Base-by-base conservation (phyloP, 176 grass and related monocot genomes). In the Musa schizocarpa region DNA sequence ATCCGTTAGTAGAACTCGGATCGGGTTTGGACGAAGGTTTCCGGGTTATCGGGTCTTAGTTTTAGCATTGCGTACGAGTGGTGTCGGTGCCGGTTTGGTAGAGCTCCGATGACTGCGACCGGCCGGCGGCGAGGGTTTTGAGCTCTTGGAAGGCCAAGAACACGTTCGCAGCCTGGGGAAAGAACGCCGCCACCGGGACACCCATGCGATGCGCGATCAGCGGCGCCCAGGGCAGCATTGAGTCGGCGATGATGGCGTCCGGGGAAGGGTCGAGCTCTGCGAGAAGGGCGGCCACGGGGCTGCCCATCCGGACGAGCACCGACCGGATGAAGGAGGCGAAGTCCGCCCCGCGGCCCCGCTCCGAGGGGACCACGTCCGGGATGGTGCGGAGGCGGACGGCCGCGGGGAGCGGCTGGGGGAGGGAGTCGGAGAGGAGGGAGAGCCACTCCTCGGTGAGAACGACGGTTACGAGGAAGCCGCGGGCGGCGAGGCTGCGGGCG, bases 381-480 rank as follows among this genome's bases (percentile, higher is more conserved):
- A 96, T 96, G 81, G 86, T 9, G 62, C 67, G 70, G 14, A 96
- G 71, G 68, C 86, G 79, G 53, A 94, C 58, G 65, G 75, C 82
- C 3, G 57, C 29, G 29, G 85, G 69, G 7, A 12, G 77, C 9
- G 24, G 65, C 9, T 43, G 50, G 0, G 24, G 52, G 1, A 29
- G 54, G 56, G 75, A 25, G 63, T 77, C 16, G 54, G 34, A 73
- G 76, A 84, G 61, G 51, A 96, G 79, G 56, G 81, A 81, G 76
- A 82, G 81, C 92, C 88, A 91, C 80, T 96, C 86, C 79, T 96
- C 83, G 17, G 92, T 96, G 81, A 96, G 76, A 57, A 91, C 85
- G 76, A 85, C 77, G 20, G 86, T 82, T 57, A 80, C 63, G 9
- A 29, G 16, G 75, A 90, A 52, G 79, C 69, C 74, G 52, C 84